phyloP scores from a whole-genome alignment of 768 basidiomycete species.

The Boletus bicolor region DNA sequence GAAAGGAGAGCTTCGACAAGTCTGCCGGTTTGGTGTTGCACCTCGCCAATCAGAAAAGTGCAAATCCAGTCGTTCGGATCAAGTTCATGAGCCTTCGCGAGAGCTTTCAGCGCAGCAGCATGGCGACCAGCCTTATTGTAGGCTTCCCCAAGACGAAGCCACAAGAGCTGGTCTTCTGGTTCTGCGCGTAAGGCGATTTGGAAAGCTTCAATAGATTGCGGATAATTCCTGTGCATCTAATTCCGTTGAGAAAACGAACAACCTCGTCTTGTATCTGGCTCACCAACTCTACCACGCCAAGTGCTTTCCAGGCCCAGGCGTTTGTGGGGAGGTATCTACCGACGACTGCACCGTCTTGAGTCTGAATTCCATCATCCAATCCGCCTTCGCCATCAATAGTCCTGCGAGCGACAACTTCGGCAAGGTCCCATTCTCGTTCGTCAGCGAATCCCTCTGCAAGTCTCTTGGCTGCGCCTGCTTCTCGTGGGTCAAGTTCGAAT shows the following conservation, averaged over 20 bases:
- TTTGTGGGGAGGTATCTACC: conserved; percentile 68
- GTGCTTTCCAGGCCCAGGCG: conserved; percentile 97
- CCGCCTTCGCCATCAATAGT: conserved; percentile 94
- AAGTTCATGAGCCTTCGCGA: conserved; percentile 70
- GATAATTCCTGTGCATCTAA: conserved; percentile 67
- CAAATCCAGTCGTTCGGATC: conserved; percentile 81
- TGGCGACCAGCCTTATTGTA: conserved; percentile 87
- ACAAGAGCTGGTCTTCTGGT: conserved; percentile 73
- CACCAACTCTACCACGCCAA: conserved; percentile 89
- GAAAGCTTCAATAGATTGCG: conserved; percentile 74
- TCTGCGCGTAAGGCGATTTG: conserved; percentile 84
- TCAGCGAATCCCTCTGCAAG: conserved; percentile 90
- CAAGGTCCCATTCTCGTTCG: conserved; percentile 92
- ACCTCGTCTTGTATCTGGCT: conserved; percentile 27
- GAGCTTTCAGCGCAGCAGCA: conserved; percentile 84
- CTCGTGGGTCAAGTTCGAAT: conserved; percentile 90
- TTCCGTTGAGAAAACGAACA: background rate
- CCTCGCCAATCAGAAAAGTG: conserved; percentile 78
- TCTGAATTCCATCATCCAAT: conserved; percentile 52
- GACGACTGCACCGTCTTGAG: conserved; percentile 38
- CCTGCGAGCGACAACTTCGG: conserved; percentile 88
- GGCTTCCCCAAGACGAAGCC: conserved; percentile 90
- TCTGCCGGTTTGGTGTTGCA: conserved; percentile 73
- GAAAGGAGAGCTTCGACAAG: conserved; percentile 71
- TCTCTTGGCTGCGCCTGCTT: conserved; percentile 78